A percentile compares a stretch with the other conserved stretches of the same genome.
These are phyloP conservation scores for Annulohypoxylon bovei DNA, from an alignment of 495 filamentous ascomycete genomes.

Conservation along the genomic window DNA sequence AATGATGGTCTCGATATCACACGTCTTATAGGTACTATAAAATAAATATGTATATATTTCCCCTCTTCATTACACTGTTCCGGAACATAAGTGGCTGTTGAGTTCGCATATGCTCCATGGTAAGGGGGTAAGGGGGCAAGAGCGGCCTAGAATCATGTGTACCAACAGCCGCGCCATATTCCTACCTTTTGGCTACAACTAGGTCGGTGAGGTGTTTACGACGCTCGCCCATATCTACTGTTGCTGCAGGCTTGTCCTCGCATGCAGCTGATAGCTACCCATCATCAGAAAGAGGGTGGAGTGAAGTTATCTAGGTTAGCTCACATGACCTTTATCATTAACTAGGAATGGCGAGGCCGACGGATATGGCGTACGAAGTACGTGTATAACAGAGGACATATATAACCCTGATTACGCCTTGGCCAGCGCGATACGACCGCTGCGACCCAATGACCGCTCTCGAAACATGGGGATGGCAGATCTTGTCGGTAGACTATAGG, in stretches of 20 bases:
- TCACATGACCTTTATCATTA: slow-evolving; percentile 25
- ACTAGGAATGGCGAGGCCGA: slow-evolving; percentile 17
- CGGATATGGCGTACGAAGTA: slow-evolving; percentile 20
- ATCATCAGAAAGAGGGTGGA: slow-evolving; percentile 28
- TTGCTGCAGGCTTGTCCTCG: neutral
- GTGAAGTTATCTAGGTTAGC: slow-evolving; percentile 27
- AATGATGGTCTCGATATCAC: slow-evolving; percentile 25
- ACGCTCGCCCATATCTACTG: neutral
- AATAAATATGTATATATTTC: slow-evolving; percentile 24
- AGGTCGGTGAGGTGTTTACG: slow-evolving; percentile 8
- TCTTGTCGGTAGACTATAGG: slow-evolving; percentile 26
- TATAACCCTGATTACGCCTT: slow-evolving; percentile 37
- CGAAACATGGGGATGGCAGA: slow-evolving; percentile 30
- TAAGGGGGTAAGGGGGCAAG: neutral
- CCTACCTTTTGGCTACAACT: slow-evolving; percentile 8
- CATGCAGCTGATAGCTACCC: slow-evolving; percentile 14
- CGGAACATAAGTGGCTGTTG: slow-evolving; percentile 8
- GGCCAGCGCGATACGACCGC: slow-evolving; percentile 10
- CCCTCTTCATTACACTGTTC: slow-evolving; percentile 16
- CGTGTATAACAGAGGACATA: slow-evolving; percentile 33
- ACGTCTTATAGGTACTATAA: slow-evolving; percentile 27
- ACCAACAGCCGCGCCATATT: neutral
- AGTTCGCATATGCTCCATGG: neutral
- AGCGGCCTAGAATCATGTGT: slow-evolving; percentile 2
- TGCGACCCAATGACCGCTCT: slow-evolving; percentile 22